A percentile compares a stretch with the other conserved stretches of the same genome.
These are phyloP conservation scores for Psilocybe tampanensis DNA, from an alignment of 768 basidiomycete species.

Conservation along the genomic window DNA sequence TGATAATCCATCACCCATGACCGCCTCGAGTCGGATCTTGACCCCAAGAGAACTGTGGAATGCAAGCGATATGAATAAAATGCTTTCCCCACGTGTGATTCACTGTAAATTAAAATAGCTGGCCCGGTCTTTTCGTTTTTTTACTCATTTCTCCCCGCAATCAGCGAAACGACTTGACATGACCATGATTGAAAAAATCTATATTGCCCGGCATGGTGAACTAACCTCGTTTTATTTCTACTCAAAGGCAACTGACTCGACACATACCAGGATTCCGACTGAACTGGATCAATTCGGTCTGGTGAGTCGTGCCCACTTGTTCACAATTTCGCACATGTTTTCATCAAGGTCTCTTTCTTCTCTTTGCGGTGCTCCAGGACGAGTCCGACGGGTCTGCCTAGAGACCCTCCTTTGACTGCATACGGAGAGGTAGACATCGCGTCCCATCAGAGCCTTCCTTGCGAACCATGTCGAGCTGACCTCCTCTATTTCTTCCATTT, in stretches of 20 bases:
- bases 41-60: not conserved
- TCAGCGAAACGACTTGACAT: slow-evolving; percentile 14
- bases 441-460: not conserved
- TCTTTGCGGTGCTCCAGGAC: slow-evolving; percentile 43
- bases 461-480: slow-evolving; percentile 1
- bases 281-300: slow-evolving; percentile 70
- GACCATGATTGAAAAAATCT: slow-evolving; percentile 62
- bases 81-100: slow-evolving; percentile 25
- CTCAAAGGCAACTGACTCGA: not conserved
- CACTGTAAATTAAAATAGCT: slow-evolving; percentile 13
- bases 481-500: not conserved
- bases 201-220: slow-evolving; percentile 69
- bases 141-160: slow-evolving; percentile 14
- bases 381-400: slow-evolving; percentile 64
- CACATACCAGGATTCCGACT: slow-evolving; percentile 66
- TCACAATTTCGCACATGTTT: not conserved
- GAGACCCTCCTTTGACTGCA: slow-evolving; percentile 75
- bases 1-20: not conserved
- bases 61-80: slow-evolving; percentile 22
- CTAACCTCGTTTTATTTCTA: not conserved
- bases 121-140: slow-evolving; percentile 3
- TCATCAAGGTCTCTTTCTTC: not conserved
- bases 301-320: slow-evolving; percentile 44
- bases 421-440: slow-evolving; percentile 58
- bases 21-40: slow-evolving; percentile 8